Evolutionary conservation across 2,329 filamentous ascomycete genomes (phyloP).

Genomic region (Cryphonectria naterciae): DNA sequence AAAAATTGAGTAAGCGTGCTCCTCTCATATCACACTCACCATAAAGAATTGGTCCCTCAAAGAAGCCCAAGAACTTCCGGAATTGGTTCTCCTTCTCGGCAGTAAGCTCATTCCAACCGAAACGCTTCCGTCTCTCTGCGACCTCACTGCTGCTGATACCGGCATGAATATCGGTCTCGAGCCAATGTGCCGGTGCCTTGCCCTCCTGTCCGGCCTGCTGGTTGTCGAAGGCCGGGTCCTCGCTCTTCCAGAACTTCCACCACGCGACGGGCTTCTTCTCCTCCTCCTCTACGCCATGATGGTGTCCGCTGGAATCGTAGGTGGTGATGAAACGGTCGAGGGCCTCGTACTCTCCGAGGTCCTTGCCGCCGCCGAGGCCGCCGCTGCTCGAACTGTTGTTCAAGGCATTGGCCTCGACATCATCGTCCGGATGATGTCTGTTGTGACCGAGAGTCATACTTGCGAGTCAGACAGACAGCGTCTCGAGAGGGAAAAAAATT

Average conservation of each 20-base stretch:
- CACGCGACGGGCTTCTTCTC: conserved; percentile 44
- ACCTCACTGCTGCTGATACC: conserved; percentile 62
- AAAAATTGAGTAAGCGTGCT: neutral
- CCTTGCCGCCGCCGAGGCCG: conserved; percentile 21
- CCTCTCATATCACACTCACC: conserved; percentile 18
- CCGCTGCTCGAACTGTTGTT: conserved; percentile 7
- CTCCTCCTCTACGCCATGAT: conserved; percentile 30
- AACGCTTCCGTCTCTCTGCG: conserved; percentile 64
- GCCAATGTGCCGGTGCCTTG: conserved; percentile 63
- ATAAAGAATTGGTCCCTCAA: conserved; percentile 67
- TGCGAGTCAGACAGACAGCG: neutral
- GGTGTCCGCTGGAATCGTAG: conserved; percentile 35
- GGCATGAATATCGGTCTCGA: conserved; percentile 66
- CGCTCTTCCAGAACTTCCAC: conserved; percentile 60
- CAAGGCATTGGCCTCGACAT: conserved; percentile 25
- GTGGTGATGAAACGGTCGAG: conserved; percentile 41
- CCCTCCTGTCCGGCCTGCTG: conserved; percentile 43
- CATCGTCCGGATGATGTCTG: conserved; percentile 12
- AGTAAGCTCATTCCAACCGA: conserved; percentile 70
- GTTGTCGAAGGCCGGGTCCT: conserved; percentile 39
- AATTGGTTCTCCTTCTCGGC: conserved; percentile 74
- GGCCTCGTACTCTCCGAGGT: conserved; percentile 39
- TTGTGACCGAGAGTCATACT: conserved; percentile 24
- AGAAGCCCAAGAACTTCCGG: conserved; percentile 71
- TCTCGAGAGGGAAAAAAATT: neutral